These are phyloP conservation scores for Heliamphora exappendiculata DNA, from an alignment of 148 eudicot genomes.

Conservation along the genomic window DNA sequence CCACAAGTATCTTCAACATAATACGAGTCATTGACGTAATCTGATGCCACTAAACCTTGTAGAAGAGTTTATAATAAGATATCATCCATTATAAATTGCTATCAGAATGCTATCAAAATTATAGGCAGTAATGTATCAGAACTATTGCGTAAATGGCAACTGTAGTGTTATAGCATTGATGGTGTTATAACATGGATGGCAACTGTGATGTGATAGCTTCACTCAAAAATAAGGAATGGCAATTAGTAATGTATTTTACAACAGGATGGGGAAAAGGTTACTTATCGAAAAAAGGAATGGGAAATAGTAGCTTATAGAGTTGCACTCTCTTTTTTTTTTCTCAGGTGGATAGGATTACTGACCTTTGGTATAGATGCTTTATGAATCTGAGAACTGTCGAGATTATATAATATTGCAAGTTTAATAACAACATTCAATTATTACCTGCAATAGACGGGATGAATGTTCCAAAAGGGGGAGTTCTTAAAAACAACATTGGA, in stretches of 20 bases:
- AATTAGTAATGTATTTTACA: not conserved
- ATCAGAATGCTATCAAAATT: too few species aligned
- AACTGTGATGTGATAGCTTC: not conserved
- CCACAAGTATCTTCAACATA: too few species aligned
- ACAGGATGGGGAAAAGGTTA: not conserved
- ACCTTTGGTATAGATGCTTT: not conserved
- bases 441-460: constrained; percentile 98
- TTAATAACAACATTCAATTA: not conserved
- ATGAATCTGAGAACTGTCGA: not conserved
- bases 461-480: constrained; percentile 95
- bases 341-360: not conserved
- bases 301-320: not conserved
- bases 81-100: too few species aligned
- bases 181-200: too few species aligned
- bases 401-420: not conserved
- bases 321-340: not conserved
- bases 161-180: too few species aligned
- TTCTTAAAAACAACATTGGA: constrained; percentile 75
- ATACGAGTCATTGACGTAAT: too few species aligned
- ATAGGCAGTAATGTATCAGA: too few species aligned
- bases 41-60: too few species aligned
- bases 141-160: too few species aligned
- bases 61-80: too few species aligned
- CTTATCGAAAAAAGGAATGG: not conserved
- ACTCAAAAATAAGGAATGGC: not conserved